These are phyloP conservation scores for Aspergillus unguis DNA, from an alignment of 2,329 filamentous ascomycete genomes.

Conservation along the genomic window DNA sequence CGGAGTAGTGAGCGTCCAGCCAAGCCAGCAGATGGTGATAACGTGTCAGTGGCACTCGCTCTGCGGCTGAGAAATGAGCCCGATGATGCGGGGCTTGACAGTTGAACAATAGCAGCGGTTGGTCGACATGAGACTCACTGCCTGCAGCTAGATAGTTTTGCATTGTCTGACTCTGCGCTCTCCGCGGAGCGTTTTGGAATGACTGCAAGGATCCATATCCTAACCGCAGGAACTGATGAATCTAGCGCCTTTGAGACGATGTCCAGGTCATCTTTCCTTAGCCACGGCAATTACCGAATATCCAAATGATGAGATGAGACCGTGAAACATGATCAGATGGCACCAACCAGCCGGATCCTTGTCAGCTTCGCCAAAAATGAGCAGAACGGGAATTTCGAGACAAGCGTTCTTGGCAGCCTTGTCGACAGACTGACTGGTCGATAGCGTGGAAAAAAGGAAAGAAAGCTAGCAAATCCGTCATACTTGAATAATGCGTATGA, in stretches of 20 bases:
- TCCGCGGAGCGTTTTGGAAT: neutral
- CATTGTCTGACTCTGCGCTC: conserved; percentile 1
- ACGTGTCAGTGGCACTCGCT: conserved; percentile 1
- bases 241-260: neutral
- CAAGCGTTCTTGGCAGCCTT: conserved; percentile 5
- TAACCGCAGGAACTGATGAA: conserved; percentile 8
- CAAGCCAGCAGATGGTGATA: conserved; percentile 2
- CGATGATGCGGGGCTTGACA: conserved; percentile 5
- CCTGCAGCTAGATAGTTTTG: conserved; percentile 5
- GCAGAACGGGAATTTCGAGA: conserved; percentile 8
- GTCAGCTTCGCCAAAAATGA: conserved; percentile 13
- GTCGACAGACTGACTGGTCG: neutral
- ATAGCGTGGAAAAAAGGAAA: conserved; percentile 7
- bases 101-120: conserved; percentile 1
- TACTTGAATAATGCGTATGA: neutral
- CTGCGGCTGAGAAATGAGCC: conserved; percentile 12
- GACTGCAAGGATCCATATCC: neutral
- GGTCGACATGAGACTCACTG: conserved; percentile 7
- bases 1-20: neutral
- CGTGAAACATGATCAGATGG: conserved; percentile 6
- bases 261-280: neutral
- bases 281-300: neutral
- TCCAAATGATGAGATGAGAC: neutral
- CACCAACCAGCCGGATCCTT: neutral
- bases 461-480: conserved; percentile 1